Evolutionary conservation across 192 early-diverging fungal genomes (phyloP), one percentile per base, ranked within the genome.

Genomic region (Coemansia sp.): DNA sequence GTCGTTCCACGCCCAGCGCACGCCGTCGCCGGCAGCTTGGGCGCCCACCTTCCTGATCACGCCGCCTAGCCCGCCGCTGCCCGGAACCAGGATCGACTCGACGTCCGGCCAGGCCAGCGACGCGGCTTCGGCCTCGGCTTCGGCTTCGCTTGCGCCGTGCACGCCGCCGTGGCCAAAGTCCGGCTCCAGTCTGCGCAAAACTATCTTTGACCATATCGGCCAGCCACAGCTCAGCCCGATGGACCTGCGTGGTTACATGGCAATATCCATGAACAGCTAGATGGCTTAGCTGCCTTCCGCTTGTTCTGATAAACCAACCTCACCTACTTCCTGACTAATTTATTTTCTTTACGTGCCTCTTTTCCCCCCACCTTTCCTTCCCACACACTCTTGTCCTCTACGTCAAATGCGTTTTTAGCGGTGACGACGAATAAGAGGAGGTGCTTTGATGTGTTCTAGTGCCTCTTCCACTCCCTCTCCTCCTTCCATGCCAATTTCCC

Each of bases 241-340:
- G 73, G 79, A 81, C 20, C 62, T 81, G 45, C 70, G 79, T 48
- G 79, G 79, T 8, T 81, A 76, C 64, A 72, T 81, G 79, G 79
- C 70, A 19, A 67, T 72, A 16, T 68, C 72, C 12, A 80, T 80
- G 78, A 75, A 55, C 67, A 79, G 69, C 72, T 79, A 57, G 69
- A 17, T 3, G 12, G 1, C 4, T 48, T 48, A n/a, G 10, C 16
- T 48, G 25, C 25, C 25, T 25, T 25, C 25, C 25, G 25, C 25
- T 25, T 25, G 25, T 25, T 25, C 25, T 25, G 25, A 25, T 25
- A 25, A 25, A n/a, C 25, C 25, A 25, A 25, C 25, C 25, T 25
- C 25, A 25, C 25, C n/a, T n/a, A n/a, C n/a, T 25, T 2, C 25
- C 25, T n/a, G 7, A 54, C 20, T 54, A 22, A 54, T 54, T 10